These are phyloP conservation scores for Trichophyton benhamiae DNA, from an alignment of 2,329 filamentous ascomycete genomes.

Conservation along the genomic window DNA sequence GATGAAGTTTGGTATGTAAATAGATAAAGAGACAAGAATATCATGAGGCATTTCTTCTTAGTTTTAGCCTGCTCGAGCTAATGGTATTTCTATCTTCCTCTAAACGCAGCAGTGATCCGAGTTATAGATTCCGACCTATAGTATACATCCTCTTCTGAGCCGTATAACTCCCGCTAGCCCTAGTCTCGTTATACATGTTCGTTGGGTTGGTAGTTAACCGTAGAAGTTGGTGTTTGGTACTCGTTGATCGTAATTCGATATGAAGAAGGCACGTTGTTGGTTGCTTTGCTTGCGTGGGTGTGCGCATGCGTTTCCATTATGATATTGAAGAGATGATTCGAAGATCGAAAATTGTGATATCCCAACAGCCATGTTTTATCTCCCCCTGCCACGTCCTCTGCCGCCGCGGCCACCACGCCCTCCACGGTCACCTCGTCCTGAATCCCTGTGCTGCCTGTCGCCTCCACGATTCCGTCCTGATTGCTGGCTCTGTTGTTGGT, in stretches of 20 bases:
- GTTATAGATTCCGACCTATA: not conserved
- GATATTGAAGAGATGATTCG: not conserved
- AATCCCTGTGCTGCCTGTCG: constrained; percentile 23
- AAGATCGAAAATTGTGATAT: not conserved
- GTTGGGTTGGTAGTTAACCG: not conserved
- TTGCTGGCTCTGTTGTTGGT: constrained; percentile 70
- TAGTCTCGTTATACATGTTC: not conserved
- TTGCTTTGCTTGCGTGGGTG: not conserved
- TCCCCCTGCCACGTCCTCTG: constrained; percentile 31
- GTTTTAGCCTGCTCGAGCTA: not conserved
- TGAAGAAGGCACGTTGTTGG: not conserved
- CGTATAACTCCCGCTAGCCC: constrained; percentile 1
- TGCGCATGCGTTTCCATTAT: not conserved
- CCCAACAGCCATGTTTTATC: constrained; percentile 5
- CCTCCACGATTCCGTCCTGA: constrained; percentile 32
- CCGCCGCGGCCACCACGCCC: constrained; percentile 29
- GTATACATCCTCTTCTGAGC: constrained; percentile 1
- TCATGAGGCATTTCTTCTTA: not conserved
- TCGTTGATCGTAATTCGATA: constrained; percentile 1
- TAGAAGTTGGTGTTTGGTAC: not conserved
- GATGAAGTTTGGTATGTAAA: not conserved
- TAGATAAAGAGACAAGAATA: not conserved
- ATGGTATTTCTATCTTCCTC: not conserved
- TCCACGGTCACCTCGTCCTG: constrained; percentile 28
- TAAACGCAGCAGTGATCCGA: not conserved